phyloP scores from a whole-genome alignment of 257 asterid genomes.

The Galeopsis tetrahit region DNA sequence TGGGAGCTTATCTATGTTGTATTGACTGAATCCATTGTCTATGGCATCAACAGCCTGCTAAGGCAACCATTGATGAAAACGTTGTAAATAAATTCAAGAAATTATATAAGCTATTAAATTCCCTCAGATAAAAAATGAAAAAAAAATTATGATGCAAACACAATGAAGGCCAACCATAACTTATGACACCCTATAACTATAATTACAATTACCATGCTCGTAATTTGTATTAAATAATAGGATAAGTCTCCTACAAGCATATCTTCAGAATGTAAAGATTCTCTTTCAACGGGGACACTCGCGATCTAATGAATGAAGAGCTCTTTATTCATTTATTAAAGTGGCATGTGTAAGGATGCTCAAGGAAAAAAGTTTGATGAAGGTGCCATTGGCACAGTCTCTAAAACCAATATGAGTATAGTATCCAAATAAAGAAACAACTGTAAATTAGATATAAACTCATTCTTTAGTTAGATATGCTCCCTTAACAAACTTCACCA shows the following conservation, averaged over 20 bases:
- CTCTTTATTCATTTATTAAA: too few species aligned
- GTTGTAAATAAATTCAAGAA: background rate
- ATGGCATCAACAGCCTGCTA: constrained; percentile 34
- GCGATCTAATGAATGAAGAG: too few species aligned
- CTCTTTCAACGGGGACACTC: too few species aligned
- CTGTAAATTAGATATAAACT: background rate
- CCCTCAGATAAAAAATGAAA: background rate
- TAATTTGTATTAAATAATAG: too few species aligned
- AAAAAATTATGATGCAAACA: background rate
- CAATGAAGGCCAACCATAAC: background rate
- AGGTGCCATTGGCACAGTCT: too few species aligned
- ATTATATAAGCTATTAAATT: background rate
- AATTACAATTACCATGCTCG: too few species aligned
- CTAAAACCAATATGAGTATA: too few species aligned
- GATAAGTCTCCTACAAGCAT: too few species aligned
- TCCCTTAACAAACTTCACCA: background rate
- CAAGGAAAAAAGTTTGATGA: too few species aligned
- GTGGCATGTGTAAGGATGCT: too few species aligned
- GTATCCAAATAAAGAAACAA: background rate
- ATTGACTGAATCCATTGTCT: constrained; percentile 36
- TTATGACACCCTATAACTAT: background rate
- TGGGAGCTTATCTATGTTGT: constrained; percentile 30
- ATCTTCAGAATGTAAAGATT: too few species aligned
- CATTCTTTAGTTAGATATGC: background rate
- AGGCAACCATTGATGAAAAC: background rate